Conservation (phyloP, 2,329 filamentous ascomycete species). For the Dothideomycetidae sp. region DNA sequence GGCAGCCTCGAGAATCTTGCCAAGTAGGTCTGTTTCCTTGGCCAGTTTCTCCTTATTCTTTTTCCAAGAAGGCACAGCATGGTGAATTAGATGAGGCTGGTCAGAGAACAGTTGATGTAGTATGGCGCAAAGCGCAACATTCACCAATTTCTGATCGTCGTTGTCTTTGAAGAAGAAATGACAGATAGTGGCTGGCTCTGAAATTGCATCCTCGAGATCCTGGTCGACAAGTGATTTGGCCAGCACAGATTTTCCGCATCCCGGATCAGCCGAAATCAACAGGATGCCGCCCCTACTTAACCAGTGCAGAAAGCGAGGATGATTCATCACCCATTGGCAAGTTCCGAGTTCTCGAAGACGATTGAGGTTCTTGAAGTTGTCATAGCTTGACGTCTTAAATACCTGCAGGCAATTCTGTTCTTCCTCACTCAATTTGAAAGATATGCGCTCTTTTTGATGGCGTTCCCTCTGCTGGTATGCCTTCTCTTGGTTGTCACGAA, state of each 20-base stretch:
- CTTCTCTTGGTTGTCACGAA: not conserved
- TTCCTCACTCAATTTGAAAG: not conserved
- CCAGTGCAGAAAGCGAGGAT: not conserved
- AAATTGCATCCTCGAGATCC: slow-evolving; percentile 11
- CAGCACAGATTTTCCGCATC: slow-evolving; percentile 30
- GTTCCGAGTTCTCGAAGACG: not conserved
- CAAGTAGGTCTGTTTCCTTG: slow-evolving; percentile 12
- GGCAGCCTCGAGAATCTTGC: slow-evolving; percentile 11
- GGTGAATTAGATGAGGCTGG: slow-evolving; percentile 17
- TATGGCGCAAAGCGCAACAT: slow-evolving; percentile 22
- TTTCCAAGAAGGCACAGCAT: slow-evolving; percentile 13
- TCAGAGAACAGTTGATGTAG: slow-evolving; percentile 26
- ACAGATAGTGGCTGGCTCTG: slow-evolving; percentile 12
- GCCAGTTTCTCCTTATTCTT: slow-evolving; percentile 15
- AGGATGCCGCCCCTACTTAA: too few relatives aligned
- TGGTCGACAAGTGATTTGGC: slow-evolving; percentile 23
- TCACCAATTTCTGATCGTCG: slow-evolving; percentile 20
- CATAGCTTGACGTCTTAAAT: not conserved
- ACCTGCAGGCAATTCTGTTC: not conserved
- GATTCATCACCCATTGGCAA: not conserved
- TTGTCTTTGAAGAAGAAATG: slow-evolving; percentile 30
- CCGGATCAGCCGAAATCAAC: slow-evolving; percentile 28
- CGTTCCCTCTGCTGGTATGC: not conserved
- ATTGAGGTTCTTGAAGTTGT: not conserved
- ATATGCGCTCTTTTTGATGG: not conserved